Conservation (phyloP, 441 rosid genomes). For the Mallotus repandus region DNA sequence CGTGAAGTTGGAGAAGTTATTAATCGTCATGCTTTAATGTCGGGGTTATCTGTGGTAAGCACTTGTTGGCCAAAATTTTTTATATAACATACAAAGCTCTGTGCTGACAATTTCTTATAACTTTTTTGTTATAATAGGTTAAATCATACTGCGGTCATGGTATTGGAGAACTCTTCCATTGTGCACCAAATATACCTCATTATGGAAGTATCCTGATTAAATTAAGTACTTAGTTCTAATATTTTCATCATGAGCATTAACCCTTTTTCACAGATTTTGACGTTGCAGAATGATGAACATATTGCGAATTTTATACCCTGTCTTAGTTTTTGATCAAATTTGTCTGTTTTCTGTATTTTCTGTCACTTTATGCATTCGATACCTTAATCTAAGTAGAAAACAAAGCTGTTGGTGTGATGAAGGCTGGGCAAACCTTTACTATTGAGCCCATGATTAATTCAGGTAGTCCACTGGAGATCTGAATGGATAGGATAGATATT, state of each 20-base stretch:
- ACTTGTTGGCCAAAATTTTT: constrained; percentile 7
- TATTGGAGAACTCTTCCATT: constrained; percentile 94
- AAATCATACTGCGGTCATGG: constrained; percentile 95
- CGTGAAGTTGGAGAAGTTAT: constrained; percentile 92
- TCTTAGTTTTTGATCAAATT: neutral
- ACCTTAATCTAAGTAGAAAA: constrained; percentile 69
- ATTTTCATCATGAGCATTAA: neutral
- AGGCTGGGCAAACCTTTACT: constrained; percentile 94
- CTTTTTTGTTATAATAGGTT: constrained; percentile 51
- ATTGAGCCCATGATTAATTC: constrained; percentile 99
- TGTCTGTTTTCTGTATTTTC: neutral
- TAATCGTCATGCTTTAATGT: constrained; percentile 85
- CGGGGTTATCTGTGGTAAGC: constrained; percentile 94
- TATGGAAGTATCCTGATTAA: constrained; percentile 74
- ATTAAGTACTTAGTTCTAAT: constrained; percentile 11
- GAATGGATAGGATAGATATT: neutral
- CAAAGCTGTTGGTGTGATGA: constrained; percentile 97
- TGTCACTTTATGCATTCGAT: constrained; percentile 15
- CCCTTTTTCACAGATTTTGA: neutral
- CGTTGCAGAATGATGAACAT: neutral
- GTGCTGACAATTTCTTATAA: neutral
- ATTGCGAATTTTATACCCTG: neutral
- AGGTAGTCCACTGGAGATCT: constrained; percentile 38
- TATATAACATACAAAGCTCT: neutral
- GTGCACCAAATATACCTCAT: constrained; percentile 97